Conservation (phyloP, 179 eudicot species). For the Spinacia oleracea region DNA sequence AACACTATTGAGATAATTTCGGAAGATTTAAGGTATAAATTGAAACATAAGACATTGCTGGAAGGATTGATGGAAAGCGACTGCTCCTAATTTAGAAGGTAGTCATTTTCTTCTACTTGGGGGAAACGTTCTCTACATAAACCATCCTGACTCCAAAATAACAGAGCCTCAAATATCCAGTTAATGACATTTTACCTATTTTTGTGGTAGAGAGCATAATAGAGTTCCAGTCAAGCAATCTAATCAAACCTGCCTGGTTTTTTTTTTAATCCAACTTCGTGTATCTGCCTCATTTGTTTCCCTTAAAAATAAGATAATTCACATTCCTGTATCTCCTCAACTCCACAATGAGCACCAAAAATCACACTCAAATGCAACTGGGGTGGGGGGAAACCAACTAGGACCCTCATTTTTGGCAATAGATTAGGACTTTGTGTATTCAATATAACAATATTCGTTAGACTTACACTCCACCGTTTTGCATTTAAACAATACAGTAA, state of each 20-base stretch:
- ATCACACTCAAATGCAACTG: neutral
- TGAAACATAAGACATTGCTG: neutral
- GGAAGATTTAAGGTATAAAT: neutral
- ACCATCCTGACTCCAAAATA: neutral
- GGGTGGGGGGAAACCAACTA: neutral
- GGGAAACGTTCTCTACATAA: neutral
- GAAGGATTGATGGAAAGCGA: neutral
- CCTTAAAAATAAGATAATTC: neutral
- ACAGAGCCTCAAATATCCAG: neutral
- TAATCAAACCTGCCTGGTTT: too few relatives aligned
- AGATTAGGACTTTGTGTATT: neutral
- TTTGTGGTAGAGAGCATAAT: neutral
- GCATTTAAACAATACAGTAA: neutral
- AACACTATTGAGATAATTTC: neutral
- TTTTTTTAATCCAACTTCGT: too few relatives aligned
- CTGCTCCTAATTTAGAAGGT: neutral
- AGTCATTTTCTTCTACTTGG: slow-evolving; percentile 4
- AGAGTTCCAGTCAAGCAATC: neutral
- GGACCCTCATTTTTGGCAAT: neutral
- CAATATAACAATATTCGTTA: neutral
- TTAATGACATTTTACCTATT: neutral
- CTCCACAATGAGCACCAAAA: neutral
- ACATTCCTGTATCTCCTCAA: neutral
- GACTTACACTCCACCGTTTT: neutral
- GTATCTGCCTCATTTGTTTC: too few relatives aligned